phyloP scores from a whole-genome alignment of 305 asterid genomes.

The Ilex paraguariensis region DNA sequence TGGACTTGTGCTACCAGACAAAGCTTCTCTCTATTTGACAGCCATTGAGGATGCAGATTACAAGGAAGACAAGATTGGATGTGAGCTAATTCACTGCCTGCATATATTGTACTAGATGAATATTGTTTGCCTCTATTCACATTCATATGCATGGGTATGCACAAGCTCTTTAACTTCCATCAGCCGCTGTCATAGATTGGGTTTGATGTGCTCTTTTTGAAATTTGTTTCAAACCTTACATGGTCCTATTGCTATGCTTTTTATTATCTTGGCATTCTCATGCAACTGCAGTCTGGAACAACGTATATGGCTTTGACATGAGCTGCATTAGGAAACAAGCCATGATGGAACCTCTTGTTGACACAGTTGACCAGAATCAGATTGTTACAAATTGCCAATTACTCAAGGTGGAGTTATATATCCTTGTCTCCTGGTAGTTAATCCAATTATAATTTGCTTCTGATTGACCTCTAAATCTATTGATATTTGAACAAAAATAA shows the following conservation, averaged over 20 bases:
- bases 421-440: neutral
- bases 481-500: too few species aligned
- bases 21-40: slow-evolving; percentile 78
- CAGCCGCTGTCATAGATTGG: neutral
- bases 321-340: slow-evolving; percentile 93
- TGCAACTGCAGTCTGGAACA: slow-evolving; percentile 73
- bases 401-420: slow-evolving; percentile 60
- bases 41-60: slow-evolving; percentile 98
- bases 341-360: slow-evolving; percentile 88
- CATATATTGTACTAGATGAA: slow-evolving; percentile 12
- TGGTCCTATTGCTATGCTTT: neutral
- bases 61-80: slow-evolving; percentile 95
- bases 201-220: neutral
- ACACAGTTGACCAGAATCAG: slow-evolving; percentile 85
- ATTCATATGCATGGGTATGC: neutral
- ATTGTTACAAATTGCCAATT: slow-evolving; percentile 78
- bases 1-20: slow-evolving; percentile 88
- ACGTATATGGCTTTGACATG: slow-evolving; percentile 91
- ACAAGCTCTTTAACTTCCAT: slow-evolving; percentile 7
- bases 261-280: neutral
- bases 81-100: slow-evolving; percentile 39
- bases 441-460: neutral
- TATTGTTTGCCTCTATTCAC: slow-evolving; percentile 8
- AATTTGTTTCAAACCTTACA: neutral
- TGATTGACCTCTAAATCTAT: neutral